These are phyloP conservation scores for Cerrena zonata DNA, from an alignment of 1,284 basidiomycete species.

Conservation along the genomic window DNA sequence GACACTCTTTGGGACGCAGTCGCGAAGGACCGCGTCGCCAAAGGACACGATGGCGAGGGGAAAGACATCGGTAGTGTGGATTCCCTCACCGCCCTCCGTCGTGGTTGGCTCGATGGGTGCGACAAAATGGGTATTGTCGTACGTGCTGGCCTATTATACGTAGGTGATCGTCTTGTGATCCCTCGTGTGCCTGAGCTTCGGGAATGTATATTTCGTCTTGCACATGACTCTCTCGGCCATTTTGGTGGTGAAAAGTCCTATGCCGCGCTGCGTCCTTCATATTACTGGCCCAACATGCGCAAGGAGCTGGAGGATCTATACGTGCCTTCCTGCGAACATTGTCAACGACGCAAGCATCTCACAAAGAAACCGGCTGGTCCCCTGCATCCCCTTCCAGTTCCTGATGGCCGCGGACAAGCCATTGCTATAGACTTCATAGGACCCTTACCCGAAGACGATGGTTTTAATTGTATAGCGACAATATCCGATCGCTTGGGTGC, in stretches of 20 bases:
- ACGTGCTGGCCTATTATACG: slow-evolving; percentile 24
- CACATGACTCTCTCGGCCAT: slow-evolving; percentile 30
- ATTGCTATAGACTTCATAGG: slow-evolving; percentile 43
- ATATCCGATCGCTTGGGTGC: slow-evolving; percentile 32
- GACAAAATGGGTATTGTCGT: slow-evolving; percentile 5
- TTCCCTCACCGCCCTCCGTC: background rate
- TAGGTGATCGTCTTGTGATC: no score
- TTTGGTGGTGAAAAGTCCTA: slow-evolving; percentile 34
- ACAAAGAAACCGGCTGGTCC: slow-evolving; percentile 11
- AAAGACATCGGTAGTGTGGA: background rate
- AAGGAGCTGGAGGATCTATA: slow-evolving; percentile 22
- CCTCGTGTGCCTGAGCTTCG: slow-evolving; percentile 6
- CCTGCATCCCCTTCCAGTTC: slow-evolving; percentile 22
- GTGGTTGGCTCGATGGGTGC: background rate
- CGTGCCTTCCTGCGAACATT: slow-evolving; percentile 15
- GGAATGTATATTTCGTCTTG: slow-evolving; percentile 19
- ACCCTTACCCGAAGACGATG: slow-evolving; percentile 30
- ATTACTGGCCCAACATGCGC: slow-evolving; percentile 38
- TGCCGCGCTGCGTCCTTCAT: slow-evolving; percentile 19
- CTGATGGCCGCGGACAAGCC: slow-evolving; percentile 15
- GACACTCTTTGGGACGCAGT: background rate
- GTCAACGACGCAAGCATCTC: slow-evolving; percentile 17
- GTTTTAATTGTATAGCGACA: slow-evolving; percentile 33
- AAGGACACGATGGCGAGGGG: background rate
- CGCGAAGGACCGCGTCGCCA: background rate